Evolutionary conservation across 2,329 filamentous ascomycete genomes (phyloP), one percentile per base, ranked within the genome.

Genomic region (Penicillium sp.): DNA sequence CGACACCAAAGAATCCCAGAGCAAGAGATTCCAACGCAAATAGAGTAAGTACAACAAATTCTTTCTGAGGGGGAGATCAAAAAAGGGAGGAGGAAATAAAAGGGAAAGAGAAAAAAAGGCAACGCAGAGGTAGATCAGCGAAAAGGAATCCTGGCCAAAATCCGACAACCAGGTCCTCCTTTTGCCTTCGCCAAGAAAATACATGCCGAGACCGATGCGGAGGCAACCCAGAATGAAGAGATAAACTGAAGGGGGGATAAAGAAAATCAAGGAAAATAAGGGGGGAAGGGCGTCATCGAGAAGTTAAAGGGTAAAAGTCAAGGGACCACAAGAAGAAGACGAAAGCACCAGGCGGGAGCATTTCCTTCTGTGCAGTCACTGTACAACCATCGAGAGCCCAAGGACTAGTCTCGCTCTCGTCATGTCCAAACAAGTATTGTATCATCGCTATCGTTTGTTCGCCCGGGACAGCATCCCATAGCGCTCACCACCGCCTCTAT

Each of bases 221-320:
- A 74, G 67, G 70, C 67, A 72, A 72, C 69, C 66, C 50, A 62
- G 64, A 63, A 63, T 68, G 66, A 69, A 61, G 52, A 52, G 47
- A 58, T 58, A 66, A 68, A 58, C 36, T 41, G 50, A 56, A 59
- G 46, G 44, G 56, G 56, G 53, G 50, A 62, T 53, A 59, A 56
- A 68, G 65, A 65, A 69, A 68, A 68, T 61, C 55, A 63, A 67
- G 64, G 68, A 64, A 61, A 63, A 67, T 62, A 61, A 55, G 60
- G 59, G 53, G 53, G 45, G 57, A 58, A 57, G 55, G 60, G 58
- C 55, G 66, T 66, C 57, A 60, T 61, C 56, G 51, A 57, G 56
- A 55, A 51, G 44, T 53, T 23, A 52, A 51, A 59, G 50, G 55
- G 55, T 41, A 44, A n/a, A 8, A 55, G 51, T 53, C 35, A 43